Evolutionary conservation across 768 basidiomycete species (phyloP).

Genomic region (Tulasnella calospora): DNA sequence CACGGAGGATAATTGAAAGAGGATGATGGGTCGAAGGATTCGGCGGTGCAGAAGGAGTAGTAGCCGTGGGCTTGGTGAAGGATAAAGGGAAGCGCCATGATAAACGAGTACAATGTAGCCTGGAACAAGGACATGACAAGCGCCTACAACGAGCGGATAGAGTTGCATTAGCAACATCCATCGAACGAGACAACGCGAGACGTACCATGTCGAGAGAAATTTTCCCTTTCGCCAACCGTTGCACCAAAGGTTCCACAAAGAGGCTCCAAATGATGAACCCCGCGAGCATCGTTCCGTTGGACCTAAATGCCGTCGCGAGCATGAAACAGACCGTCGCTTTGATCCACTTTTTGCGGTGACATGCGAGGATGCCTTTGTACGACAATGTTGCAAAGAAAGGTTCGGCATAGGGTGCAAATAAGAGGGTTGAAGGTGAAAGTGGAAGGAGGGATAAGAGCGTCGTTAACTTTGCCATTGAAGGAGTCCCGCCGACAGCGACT

Average conservation of each 20-base stretch:
- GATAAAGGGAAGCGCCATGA: slow-evolving; percentile 53
- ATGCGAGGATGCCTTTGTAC: slow-evolving; percentile 66
- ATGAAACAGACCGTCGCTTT: slow-evolving; percentile 58
- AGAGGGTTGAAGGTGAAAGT: slow-evolving; percentile 70
- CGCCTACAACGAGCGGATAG: neutral
- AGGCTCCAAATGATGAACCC: slow-evolving; percentile 77
- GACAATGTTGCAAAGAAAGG: slow-evolving; percentile 81
- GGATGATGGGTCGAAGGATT: neutral
- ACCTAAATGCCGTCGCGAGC: slow-evolving; percentile 61
- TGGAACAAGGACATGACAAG: neutral
- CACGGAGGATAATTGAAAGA: slow-evolving; percentile 28
- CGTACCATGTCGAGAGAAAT: neutral
- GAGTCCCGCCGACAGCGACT: slow-evolving; percentile 50
- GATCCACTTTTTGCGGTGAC: slow-evolving; percentile 48
- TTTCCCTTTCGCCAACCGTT: slow-evolving; percentile 25
- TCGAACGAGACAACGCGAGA: neutral
- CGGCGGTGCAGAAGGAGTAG: slow-evolving; percentile 52
- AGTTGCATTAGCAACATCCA: neutral
- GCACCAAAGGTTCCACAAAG: slow-evolving; percentile 51
- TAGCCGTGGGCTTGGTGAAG: slow-evolving; percentile 68
- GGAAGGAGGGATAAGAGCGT: slow-evolving; percentile 68
- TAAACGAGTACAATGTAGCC: neutral
- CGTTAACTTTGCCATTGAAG: slow-evolving; percentile 56
- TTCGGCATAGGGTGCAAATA: slow-evolving; percentile 72
- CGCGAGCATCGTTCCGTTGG: slow-evolving; percentile 70